These are phyloP conservation scores for Psilocybe azurescens DNA, from an alignment of 768 basidiomycete species.

Conservation along the genomic window DNA sequence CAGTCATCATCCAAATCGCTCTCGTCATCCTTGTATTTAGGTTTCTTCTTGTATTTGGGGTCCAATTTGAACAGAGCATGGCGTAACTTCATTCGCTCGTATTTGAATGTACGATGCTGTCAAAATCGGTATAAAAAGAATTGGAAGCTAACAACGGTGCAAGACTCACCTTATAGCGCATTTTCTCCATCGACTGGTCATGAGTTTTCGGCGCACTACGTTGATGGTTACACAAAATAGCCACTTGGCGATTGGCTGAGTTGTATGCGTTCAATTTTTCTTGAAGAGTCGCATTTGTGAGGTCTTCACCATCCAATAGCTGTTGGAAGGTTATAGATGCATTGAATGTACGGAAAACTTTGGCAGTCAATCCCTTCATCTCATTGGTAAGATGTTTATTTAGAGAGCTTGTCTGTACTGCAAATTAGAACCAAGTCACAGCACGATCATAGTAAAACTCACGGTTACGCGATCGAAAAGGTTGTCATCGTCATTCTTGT, in stretches of 20 bases:
- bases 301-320: slow-evolving; percentile 73
- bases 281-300: slow-evolving; percentile 75
- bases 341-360: slow-evolving; percentile 99
- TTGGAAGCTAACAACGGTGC: slow-evolving; percentile 1
- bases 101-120: slow-evolving; percentile 88
- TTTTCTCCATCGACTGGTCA: slow-evolving; percentile 92
- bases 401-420: slow-evolving; percentile 70
- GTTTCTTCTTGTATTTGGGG: slow-evolving; percentile 80
- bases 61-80: slow-evolving; percentile 84
- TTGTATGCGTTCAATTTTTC: slow-evolving; percentile 98
- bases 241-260: slow-evolving; percentile 95
- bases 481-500: slow-evolving; percentile 86
- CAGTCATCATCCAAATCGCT: slow-evolving; percentile 96
- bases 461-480: slow-evolving; percentile 96
- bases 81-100: slow-evolving; percentile 96
- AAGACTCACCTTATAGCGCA: slow-evolving; percentile 80
- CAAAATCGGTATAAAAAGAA: slow-evolving; percentile 11
- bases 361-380: slow-evolving; percentile 98
- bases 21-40: slow-evolving; percentile 80
- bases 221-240: slow-evolving; percentile 99
- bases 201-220: slow-evolving; percentile 92
- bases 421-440: slow-evolving; percentile 18
- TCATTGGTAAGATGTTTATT: slow-evolving; percentile 93
- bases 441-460: slow-evolving; percentile 36
- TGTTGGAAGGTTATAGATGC: slow-evolving; percentile 96